Evolutionary conservation across 352 stramenopile genomes (phyloP), one percentile per base, ranked within the genome.

Genomic region (Pseudoperonospora humuli): DNA sequence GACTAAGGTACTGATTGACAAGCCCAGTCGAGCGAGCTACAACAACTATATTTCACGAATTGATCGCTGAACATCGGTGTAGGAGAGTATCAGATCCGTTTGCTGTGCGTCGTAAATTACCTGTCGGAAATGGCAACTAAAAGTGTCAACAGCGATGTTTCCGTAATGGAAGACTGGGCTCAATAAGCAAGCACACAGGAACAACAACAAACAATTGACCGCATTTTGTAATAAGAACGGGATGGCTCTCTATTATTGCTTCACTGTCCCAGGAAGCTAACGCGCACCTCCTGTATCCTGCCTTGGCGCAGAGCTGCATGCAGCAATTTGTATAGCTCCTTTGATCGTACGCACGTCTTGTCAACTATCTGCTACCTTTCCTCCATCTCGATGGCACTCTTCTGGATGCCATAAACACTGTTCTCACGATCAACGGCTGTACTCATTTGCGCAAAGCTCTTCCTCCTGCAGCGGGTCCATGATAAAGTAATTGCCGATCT

Each of bases 361-460:
- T 89, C 77, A 43, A 86, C 63, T 72, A 89, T 89, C 23, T 74
- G 58, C 58, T 89, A 74, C 72, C 85, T 81, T 47, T 89, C 77
- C 14, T 75, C 66, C 55, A 84, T 68, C 31, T 82, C 74, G 14
- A 89, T 69, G 14, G 77, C 77, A 37, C 70, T 84, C 65, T 87
- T 90, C 50, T 90, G 77, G 13, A 87, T 63, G 34, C 77, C 77
- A 36, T 75, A 86, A 24, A 90, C 71, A 13, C 54, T 61, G 8
- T 71, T 67, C 8, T 54, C 64, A 5, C 63, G 70, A 44, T 90
- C 68, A 8, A 90, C 70, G 7, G 72, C 72, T 18, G 87, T 73
- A 45, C 70, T 84, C 46, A 87, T 78, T 54, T 84, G 73, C 36
- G 73, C 77, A 90, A 3, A 87, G 59, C 53, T 90, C 77, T 48